Evolutionary conservation across 1,139 yeast genomes (phyloP), one percentile per base, ranked within the genome.

Genomic region (Trichomonascaceae sp.): DNA sequence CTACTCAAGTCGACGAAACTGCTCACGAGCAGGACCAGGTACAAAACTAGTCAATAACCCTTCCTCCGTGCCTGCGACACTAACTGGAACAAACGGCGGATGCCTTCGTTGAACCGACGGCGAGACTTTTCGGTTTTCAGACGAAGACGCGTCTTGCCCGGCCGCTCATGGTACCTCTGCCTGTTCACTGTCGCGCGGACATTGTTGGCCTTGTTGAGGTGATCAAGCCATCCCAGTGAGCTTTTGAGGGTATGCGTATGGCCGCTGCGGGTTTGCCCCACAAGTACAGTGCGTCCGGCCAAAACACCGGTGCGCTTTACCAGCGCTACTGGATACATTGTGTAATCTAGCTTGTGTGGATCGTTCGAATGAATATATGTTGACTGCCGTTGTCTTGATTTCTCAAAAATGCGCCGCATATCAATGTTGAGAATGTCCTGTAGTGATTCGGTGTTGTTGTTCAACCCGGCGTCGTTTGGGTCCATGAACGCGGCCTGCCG

Each of bases 21-120:
- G 9, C 23, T 6, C 6, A 20, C 9, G 6, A 11, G 11, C 11
- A 8, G 23, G 23, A 20, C 11, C 11, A 11, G 11, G 9, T 11
- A 20, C 23, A 20, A 6, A 20, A 20, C 23, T 8, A 20, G 23
- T n/a, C n/a, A 52, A 39, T 52, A 52, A 17, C 57, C 57, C 46
- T 52, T 52, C 37, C 54, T 38, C 31, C 55, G 39, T 18, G 59
- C 60, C 41, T 55, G 56, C 13, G 50, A 39, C 13, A 54, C 59
- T 20, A 56, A 44, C 22, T 45, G 47, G 44, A 55, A 55, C 35
- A 56, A 35, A 15, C 52, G 38, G 36, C 53, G 46, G 39, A 56
- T 48, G 31, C 57, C 58, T 32, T 43, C 41, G 34, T 51, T 46
- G 41, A 55, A 56, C 37, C 44, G 50, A n/a, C 59, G 43, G 37